phyloP scores from a whole-genome alignment of 768 basidiomycete genomes.

The Boletus sp. region DNA sequence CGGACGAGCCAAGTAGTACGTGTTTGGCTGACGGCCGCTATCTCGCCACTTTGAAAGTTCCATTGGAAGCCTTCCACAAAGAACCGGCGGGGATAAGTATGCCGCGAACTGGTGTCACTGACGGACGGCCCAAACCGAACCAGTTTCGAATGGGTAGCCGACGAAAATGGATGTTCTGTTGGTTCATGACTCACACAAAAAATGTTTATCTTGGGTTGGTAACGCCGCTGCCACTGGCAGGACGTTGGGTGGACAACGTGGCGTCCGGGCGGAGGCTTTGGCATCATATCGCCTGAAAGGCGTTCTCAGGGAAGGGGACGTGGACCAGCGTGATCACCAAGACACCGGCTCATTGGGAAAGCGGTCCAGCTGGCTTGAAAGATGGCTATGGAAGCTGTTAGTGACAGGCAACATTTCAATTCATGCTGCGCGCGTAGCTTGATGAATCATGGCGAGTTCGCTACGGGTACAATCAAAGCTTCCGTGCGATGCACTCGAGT shows the following conservation, averaged over 20 bases:
- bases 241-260: constrained; percentile 12
- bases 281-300: background rate
- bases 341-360: constrained; percentile 1
- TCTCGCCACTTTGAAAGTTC: constrained; percentile 17
- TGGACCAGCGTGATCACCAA: background rate
- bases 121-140: constrained; percentile 6
- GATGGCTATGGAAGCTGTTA: background rate
- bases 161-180: background rate
- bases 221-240: background rate
- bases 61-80: constrained; percentile 23
- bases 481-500: background rate
- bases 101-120: background rate
- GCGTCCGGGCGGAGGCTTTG: background rate
- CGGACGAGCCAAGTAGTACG: background rate
- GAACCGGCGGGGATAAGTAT: constrained; percentile 12
- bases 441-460: background rate
- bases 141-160: background rate
- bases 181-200: background rate
- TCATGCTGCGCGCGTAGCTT: background rate
- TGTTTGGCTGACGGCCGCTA: background rate
- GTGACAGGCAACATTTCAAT: background rate
- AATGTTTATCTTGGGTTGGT: background rate
- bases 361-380: background rate
- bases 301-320: constrained; percentile 4
- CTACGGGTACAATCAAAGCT: background rate